Evolutionary conservation across 2,329 filamentous ascomycete genomes (phyloP), one percentile per base, ranked within the genome.

Genomic region (Phaeosphaeriaceae sp.): DNA sequence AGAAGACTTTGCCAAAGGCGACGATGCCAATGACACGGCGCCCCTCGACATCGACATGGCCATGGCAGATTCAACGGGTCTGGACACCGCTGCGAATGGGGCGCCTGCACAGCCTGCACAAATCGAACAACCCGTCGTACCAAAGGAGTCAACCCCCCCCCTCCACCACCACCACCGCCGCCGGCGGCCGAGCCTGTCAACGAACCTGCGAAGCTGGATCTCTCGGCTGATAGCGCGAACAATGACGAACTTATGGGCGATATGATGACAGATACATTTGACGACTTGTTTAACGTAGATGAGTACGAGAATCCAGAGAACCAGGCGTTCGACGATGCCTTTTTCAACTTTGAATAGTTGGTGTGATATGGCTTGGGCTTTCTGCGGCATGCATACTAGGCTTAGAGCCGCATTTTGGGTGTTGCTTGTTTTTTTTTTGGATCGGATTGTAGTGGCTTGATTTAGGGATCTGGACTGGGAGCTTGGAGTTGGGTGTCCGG

Each of bases 271-370:
- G 64, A 72, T 41, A 58, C 69, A 32, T 54, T 73, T 5, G 67
- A 73, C 6, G 70, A 72, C 20, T 58, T 73, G 3, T 72, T 72
- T 56, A 65, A 70, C 43, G 52, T 70, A 45, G 70, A 72, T 40
- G 62, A 67, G 33, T 68, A 71, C 38, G 63, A 63, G 26, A 68
- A 71, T 29, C 61, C 64, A 0, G 69, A 71, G 39, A 59, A 57
- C 12, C 70, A 67, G 3, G 63, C 71, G 15, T 75, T 76, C 48
- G 68, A 75, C 43, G 68, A 74, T 35, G 73, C 70, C 3, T 74
- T 73, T 44, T 73, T 73, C 54, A 67, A 69, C 9, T 69, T 70
- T 28, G 68, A 64, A 9, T 58, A 63, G 30, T 29, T 16, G 23
- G 11, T 26, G 2, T 2, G 23, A 7, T 4, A 26, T 26, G 11